Evolutionary conservation across 805 yeast genomes (phyloP).

Genomic region (Lachancea thermotolerans): DNA sequence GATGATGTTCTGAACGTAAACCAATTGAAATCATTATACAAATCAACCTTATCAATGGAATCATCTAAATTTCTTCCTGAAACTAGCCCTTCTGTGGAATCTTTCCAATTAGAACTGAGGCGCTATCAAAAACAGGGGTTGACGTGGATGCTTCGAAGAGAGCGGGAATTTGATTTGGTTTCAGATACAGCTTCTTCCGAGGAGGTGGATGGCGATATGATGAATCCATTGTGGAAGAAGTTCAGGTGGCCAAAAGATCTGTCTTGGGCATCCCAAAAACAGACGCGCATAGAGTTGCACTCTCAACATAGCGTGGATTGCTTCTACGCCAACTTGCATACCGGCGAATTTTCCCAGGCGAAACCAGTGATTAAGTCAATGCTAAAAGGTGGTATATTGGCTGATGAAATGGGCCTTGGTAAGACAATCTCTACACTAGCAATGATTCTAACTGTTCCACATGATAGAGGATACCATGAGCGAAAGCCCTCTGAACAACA

Average conservation of each 20-base stretch:
- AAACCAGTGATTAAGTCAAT: slow-evolving; percentile 58
- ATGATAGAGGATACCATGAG: slow-evolving; percentile 31
- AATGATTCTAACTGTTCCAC: slow-evolving; percentile 58
- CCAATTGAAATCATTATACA: slow-evolving; percentile 70
- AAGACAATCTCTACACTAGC: slow-evolving; percentile 83
- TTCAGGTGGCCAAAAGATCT: slow-evolving; percentile 64
- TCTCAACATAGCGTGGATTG: slow-evolving; percentile 12
- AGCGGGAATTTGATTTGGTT: slow-evolving; percentile 43
- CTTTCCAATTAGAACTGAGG: slow-evolving; percentile 54
- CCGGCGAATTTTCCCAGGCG: slow-evolving; percentile 67
- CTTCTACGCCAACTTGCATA: slow-evolving; percentile 72
- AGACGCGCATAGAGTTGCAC: slow-evolving; percentile 6
- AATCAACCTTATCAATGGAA: slow-evolving; percentile 60
- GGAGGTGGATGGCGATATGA: slow-evolving; percentile 41
- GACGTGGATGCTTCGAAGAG: slow-evolving; percentile 84
- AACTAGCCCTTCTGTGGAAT: slow-evolving; percentile 43
- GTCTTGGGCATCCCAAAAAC: slow-evolving; percentile 33
- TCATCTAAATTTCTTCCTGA: slow-evolving; percentile 52
- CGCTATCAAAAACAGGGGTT: slow-evolving; percentile 80
- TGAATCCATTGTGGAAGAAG: slow-evolving; percentile 83
- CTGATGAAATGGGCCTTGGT: slow-evolving; percentile 97
- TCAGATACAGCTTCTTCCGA: slow-evolving; percentile 12
- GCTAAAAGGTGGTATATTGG: slow-evolving; percentile 78
- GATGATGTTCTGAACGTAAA: slow-evolving; percentile 50
- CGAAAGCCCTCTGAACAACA: slow-evolving; percentile 2